Evolutionary conservation across 306 rosid species (phyloP).

Genomic region (Quercus glauca): DNA sequence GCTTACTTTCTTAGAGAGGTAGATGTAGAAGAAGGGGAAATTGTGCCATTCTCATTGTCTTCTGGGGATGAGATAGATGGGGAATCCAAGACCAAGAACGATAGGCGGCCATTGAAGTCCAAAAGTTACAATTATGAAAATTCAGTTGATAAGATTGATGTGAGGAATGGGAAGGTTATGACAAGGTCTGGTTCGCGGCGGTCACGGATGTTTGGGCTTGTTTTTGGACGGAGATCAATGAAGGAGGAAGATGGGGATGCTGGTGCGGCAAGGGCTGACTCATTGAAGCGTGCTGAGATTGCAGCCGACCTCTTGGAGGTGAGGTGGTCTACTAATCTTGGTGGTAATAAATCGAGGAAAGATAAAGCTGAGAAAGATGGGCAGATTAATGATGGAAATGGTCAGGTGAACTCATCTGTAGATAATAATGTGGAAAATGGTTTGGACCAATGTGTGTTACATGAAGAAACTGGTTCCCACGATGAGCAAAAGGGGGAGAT

Average conservation of each 20-base stretch:
- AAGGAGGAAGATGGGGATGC: constrained; percentile 33
- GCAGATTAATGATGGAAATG: constrained; percentile 12
- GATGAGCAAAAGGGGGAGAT: constrained; percentile 9
- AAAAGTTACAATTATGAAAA: constrained; percentile 36
- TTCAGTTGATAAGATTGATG: constrained; percentile 32
- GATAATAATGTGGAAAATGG: constrained; percentile 18
- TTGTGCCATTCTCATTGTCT: constrained; percentile 28
- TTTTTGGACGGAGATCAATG: constrained; percentile 52
- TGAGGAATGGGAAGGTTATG: constrained; percentile 28
- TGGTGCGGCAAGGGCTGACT: constrained; percentile 32
- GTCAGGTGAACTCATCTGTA: constrained; percentile 24
- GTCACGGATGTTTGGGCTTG: constrained; percentile 48
- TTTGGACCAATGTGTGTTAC: constrained; percentile 2
- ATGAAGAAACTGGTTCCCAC: constrained; percentile 21
- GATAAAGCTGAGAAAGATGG: constrained; percentile 21
- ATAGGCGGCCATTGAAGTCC: constrained; percentile 30
- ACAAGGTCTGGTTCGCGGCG: constrained; percentile 41
- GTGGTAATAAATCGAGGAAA: constrained; percentile 21
- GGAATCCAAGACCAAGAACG: constrained; percentile 22
- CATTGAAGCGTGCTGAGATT: constrained; percentile 69
- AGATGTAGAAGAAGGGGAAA: constrained; percentile 46
- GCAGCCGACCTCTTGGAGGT: constrained; percentile 82
- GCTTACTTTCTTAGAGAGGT: constrained; percentile 73
- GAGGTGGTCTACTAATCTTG: constrained; percentile 79
- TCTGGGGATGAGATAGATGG: constrained; percentile 46